Base-by-base conservation (phyloP, 164 flowering plant species). In the Santalum album region DNA sequence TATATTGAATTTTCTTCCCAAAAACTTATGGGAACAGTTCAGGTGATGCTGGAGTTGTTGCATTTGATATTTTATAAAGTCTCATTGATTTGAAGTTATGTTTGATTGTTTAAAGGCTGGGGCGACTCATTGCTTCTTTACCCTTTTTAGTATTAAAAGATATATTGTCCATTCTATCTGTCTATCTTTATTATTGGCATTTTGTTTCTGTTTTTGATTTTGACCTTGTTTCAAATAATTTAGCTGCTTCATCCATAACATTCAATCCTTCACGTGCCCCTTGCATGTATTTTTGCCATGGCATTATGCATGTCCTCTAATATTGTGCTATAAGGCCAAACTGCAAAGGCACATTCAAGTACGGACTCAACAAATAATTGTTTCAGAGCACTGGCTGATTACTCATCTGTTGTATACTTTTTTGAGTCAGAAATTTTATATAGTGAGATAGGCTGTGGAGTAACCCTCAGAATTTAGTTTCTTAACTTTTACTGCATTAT, bases 21-120 rank as follows among this genome's bases (percentile, higher is more conserved):
- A 92, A 59, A 92, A 92, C 59, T 69, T 92, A 68, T 86, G 86
- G 94, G 98, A 92, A 62, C 98, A 92, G 61, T 92, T 92, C 90
- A 88, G 98, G 98, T 92, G 58, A 77, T 59, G 47, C 11, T 56
- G 58, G 10, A 32, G 10, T 51, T 46, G 25, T 27, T 57, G 27
- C 25, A 12, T n/a, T 51, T 51, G 11, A 27, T 49, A 40, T 49
- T 25, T 12, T 49, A 17, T 46, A 32, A 2, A 12, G 29, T 46
- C 24, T 36, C 16, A 36, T 49, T 48, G n/a, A n/a, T 26, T 25
- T 51, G n/a, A 43, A 12, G 36, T 12, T 12, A 12, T 32, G 12
- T 44, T 44, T 44, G 48, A 44, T 44, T 44, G 7, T 9, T 17
- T 20, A 1, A 0, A 44, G 17, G 16, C 7, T 9, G 48, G 14